Base-by-base conservation (phyloP, 306 rosid genomes). In the Lathyrus aphaca region DNA sequence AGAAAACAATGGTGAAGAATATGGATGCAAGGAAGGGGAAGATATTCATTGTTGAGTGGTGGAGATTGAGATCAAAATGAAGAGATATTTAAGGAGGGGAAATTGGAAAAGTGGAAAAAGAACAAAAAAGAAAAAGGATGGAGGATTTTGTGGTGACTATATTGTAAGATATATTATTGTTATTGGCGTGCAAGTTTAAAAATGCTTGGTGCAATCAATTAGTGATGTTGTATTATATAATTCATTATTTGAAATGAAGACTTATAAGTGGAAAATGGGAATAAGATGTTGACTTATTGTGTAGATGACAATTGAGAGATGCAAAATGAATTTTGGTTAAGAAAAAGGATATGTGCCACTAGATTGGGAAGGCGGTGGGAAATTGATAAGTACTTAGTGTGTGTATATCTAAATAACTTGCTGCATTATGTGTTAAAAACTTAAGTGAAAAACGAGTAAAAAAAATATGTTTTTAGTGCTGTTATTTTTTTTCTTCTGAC, bases 11-110 rank as follows among this genome's bases (percentile, higher is more conserved):
- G 21, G 59, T 15, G 46, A 39, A 2, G 40, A 77, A 25, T 0
- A 23, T 25, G 46, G 42, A 61, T 40, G 58, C 10, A 51, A 77
- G 48, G 73, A 71, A 64, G 39, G 61, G 25, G 29, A 67, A 71
- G 56, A n/a, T 57, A 4, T 2, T 25, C 82, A 78, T 78, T 0
- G 8, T 29, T 56, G 10, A 2, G 9, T n/a, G 13, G n/a, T 8
- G 25, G 3, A 14, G 44, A 27, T 56, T 56, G 38, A 56, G 17
- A 56, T 56, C 40, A 13, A 27, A 8, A 27, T 2, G 40, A 56
- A 56, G 63, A 10, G n/a, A 7, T 56, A 56, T 56, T 56, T 56
- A 53, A 53, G 30, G 32, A 53, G 32, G 21, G 32, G 10, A 53
- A 21, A 10, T 35, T 35, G 10, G 14, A 12, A 23, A 53, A 21